These are phyloP conservation scores for Lomentospora prolificans DNA, from an alignment of 2,329 filamentous ascomycete genomes.

Conservation along the genomic window DNA sequence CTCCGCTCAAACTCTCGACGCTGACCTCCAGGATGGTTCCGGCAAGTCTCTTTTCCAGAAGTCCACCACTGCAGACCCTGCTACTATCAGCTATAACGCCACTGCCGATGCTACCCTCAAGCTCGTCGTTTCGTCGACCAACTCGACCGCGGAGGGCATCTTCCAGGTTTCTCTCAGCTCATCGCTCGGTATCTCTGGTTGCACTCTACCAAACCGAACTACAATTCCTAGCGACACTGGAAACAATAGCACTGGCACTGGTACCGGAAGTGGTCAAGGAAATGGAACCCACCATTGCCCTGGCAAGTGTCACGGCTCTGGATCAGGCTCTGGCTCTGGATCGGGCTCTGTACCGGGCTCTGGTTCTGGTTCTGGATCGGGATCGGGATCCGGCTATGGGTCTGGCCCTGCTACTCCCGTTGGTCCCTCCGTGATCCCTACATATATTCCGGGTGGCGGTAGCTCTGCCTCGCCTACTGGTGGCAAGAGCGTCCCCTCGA, in stretches of 20 bases:
- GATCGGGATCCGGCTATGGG: background rate
- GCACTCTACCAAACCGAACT: conserved; percentile 10
- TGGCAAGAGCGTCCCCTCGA: background rate
- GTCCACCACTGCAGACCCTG: conserved; percentile 4
- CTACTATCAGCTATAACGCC: conserved; percentile 6
- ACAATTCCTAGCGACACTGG: background rate
- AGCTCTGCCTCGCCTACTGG: background rate
- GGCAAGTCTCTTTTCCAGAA: conserved; percentile 10
- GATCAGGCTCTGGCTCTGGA: background rate
- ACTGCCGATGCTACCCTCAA: conserved; percentile 4
- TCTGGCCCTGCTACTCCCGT: background rate
- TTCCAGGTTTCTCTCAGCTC: conserved; percentile 13
- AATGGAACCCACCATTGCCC: background rate
- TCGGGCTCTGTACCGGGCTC: background rate
- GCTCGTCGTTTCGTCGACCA: conserved; percentile 9
- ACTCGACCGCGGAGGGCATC: conserved; percentile 11
- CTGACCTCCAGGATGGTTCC: conserved; percentile 9
- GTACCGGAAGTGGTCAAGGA: background rate
- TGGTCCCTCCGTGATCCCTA: background rate
- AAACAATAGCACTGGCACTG: background rate
- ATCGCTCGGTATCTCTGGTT: conserved; percentile 13
- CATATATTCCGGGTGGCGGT: background rate
- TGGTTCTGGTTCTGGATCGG: background rate
- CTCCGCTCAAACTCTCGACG: conserved; percentile 9
- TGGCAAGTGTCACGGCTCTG: background rate